These are phyloP conservation scores for Russula ochroleuca DNA, from an alignment of 768 basidiomycete species.

Conservation along the genomic window DNA sequence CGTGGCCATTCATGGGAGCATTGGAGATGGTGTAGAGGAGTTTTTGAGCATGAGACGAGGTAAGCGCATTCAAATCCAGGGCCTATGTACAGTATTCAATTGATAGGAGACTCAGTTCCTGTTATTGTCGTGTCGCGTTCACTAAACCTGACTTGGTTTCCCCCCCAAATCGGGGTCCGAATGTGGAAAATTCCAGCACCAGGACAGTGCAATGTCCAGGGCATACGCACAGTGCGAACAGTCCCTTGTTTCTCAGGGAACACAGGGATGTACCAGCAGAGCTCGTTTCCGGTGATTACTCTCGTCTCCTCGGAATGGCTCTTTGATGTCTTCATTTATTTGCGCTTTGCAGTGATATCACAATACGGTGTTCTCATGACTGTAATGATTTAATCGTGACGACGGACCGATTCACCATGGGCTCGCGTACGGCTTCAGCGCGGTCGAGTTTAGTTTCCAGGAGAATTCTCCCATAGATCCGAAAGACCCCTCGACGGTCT, in stretches of 20 bases:
- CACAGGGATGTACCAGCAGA: slow-evolving; percentile 7
- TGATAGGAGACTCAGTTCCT: not conserved
- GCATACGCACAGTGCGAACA: not conserved
- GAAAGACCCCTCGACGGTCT: too few species aligned
- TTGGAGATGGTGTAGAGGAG: slow-evolving; percentile 4
- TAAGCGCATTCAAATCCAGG: not conserved
- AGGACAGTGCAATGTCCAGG: too few species aligned
- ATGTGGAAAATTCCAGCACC: too few species aligned
- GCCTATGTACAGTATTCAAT: too few species aligned
- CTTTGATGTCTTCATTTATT: not conserved
- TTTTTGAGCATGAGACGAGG: slow-evolving; percentile 8
- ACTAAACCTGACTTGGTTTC: slow-evolving; percentile 11
- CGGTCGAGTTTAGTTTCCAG: not conserved
- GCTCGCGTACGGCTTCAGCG: not conserved
- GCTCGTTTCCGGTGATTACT: slow-evolving; percentile 6
- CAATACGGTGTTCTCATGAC: not conserved
- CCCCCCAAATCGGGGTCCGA: not conserved
- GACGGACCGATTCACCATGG: not conserved
- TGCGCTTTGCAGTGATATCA: not conserved
- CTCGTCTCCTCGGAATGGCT: not conserved
- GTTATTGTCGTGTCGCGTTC: slow-evolving; percentile 3
- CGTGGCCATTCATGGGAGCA: not conserved
- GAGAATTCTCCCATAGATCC: not conserved
- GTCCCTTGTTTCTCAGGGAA: not conserved
- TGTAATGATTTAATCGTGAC: not conserved